phyloP scores from a whole-genome alignment of 2,329 filamentous ascomycete species.

The Diaporthe eres region DNA sequence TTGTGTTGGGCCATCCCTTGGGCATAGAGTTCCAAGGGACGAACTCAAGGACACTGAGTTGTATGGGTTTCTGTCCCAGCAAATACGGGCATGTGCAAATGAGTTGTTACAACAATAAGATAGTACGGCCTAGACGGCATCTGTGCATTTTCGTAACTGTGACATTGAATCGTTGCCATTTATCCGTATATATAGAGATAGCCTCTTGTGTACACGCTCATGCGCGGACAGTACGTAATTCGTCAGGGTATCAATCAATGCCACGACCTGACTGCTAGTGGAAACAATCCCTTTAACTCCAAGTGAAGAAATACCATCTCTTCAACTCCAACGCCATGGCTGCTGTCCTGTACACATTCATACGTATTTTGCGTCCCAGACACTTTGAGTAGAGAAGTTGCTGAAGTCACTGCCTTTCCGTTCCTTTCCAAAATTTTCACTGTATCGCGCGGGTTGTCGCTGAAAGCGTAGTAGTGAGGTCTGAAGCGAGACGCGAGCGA shows the following conservation, averaged over 20 bases:
- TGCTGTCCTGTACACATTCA: slow-evolving; percentile 27
- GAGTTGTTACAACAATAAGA: no score
- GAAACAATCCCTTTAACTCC: slow-evolving; percentile 3
- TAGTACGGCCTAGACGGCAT: neutral
- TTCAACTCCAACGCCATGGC: slow-evolving; percentile 32
- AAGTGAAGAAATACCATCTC: slow-evolving; percentile 3
- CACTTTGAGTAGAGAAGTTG: slow-evolving; percentile 23
- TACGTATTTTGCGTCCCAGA: neutral
- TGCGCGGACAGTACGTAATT: slow-evolving; percentile 17
- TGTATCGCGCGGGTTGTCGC: neutral
- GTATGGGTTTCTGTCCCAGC: neutral
- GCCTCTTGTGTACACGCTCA: slow-evolving; percentile 10
- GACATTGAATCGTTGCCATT: slow-evolving; percentile 17
- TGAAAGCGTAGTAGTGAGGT: neutral
- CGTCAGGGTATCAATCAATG: slow-evolving; percentile 37
- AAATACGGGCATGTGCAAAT: neutral
- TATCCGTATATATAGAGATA: slow-evolving; percentile 6
- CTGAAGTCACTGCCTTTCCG: neutral
- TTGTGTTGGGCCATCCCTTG: no score
- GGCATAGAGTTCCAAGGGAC: neutral
- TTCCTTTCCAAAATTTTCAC: neutral
- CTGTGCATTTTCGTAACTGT: neutral
- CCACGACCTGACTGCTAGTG: slow-evolving; percentile 18
- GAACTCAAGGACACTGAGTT: neutral
- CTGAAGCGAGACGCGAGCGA: neutral